phyloP scores from a whole-genome alignment of 106 monocot species.

The Dendrobium nobile region DNA sequence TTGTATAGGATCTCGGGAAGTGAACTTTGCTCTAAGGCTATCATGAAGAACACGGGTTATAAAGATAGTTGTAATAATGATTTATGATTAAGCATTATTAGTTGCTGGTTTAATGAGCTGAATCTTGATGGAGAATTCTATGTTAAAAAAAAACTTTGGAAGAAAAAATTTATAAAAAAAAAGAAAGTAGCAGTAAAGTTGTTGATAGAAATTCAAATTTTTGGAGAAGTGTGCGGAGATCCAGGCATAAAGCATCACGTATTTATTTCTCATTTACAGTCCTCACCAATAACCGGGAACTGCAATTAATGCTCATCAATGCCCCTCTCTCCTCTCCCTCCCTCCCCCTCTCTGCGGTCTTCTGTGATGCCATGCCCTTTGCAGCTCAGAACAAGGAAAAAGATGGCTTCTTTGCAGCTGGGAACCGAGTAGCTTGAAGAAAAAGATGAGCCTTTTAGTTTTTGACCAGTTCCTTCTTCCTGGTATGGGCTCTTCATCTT shows the following conservation, averaged over 20 bases:
- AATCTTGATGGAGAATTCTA: no score
- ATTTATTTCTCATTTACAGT: slow-evolving; percentile 49
- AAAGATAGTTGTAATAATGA: no score
- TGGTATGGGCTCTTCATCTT: not conserved
- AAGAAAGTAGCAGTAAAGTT: no score
- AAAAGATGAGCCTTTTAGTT: not conserved
- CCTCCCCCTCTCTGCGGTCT: not conserved
- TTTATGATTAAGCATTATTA: no score
- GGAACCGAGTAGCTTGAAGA: not conserved
- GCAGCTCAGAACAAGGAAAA: slow-evolving; percentile 2
- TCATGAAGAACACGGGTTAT: no score
- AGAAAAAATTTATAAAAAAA: no score
- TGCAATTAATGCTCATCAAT: slow-evolving; percentile 52
- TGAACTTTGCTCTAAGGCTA: no score
- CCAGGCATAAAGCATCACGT: slow-evolving; percentile 55
- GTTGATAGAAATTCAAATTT: slow-evolving; percentile 1
- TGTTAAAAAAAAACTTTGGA: no score
- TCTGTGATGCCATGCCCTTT: not conserved
- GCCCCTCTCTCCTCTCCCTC: slow-evolving; percentile 8
- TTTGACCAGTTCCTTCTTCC: not conserved
- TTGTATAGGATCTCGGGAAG: no score
- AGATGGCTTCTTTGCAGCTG: slow-evolving; percentile 8
- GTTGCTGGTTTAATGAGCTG: no score
- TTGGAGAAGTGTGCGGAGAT: not conserved
- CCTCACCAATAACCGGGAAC: slow-evolving; percentile 47